phyloP scores from a whole-genome alignment of 1,284 basidiomycete genomes.

The Coriolopsis trogii region DNA sequence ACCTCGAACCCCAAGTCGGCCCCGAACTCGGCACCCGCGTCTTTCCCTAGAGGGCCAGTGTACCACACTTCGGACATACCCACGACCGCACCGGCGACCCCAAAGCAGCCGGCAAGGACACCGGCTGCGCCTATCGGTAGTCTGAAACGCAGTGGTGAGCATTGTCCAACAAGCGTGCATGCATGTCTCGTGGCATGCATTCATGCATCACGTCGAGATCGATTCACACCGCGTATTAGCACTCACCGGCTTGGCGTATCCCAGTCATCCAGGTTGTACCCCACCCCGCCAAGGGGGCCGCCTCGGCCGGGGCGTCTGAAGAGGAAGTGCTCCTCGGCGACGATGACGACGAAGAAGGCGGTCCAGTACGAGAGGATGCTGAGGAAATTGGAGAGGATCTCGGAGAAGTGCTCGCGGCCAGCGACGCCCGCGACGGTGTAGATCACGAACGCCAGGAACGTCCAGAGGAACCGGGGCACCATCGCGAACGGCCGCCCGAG shows the following conservation, averaged over 20 bases:
- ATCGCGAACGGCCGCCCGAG: conserved; percentile 55
- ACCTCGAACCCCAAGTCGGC: conserved; percentile 66
- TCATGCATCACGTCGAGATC: too few relatives aligned
- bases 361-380: conserved; percentile 69
- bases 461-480: conserved; percentile 65
- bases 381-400: conserved; percentile 56
- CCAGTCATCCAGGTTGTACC: conserved; percentile 61
- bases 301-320: conserved; percentile 50
- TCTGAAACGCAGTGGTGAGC: conserved; percentile 20
- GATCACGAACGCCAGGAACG: conserved; percentile 51
- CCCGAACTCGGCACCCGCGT: conserved; percentile 45
- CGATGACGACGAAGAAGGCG: conserved; percentile 60
- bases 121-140: conserved; percentile 63
- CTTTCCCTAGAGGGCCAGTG: conserved; percentile 49
- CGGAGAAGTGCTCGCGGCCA: conserved; percentile 62
- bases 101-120: conserved; percentile 48
- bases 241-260: conserved; percentile 47
- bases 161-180: too few relatives aligned
- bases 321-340: conserved; percentile 60
- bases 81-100: conserved; percentile 49
- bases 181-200: too few relatives aligned
- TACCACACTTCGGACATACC: conserved; percentile 59
- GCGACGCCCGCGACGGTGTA: conserved; percentile 65
- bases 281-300: conserved; percentile 46
- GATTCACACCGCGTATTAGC: too few relatives aligned